Base-by-base conservation (phyloP, 495 filamentous ascomycete genomes). In the Penicillium mononematosum region DNA sequence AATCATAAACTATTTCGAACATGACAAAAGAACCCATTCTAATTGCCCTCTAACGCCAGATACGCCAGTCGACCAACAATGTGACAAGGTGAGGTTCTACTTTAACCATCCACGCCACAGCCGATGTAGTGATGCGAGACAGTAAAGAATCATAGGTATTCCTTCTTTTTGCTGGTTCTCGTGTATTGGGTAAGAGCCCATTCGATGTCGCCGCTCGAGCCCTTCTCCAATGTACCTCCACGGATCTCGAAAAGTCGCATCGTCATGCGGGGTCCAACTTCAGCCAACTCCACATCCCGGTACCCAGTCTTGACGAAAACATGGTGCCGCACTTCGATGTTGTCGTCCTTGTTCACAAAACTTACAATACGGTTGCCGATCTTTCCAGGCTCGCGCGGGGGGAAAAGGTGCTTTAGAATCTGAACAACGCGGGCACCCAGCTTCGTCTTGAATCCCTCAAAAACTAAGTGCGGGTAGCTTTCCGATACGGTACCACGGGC, bases 151-250 rank as follows among this genome's bases (percentile, higher is more conserved):
- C 73, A 96, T 55, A 96, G 82, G 69, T 95, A 94, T 61, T 93
- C 90, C 81, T 96, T 96, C 81, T 97, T 97, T 71, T 81, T 81
- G 67, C 86, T 85, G 32, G 92, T 97, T 63, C 94, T 85, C 1
- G 93, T 98, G 69, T 96, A 98, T 65, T 96, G 92, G 55, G 88
- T 94, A 59, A 98, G 75, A 50, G 89, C 85, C 94, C 94, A 98
- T 72, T 98, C 95, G 32, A 90, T 83, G 78, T 98, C 95, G n/a
- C 92, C 93, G 61, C 91, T 89, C 61, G 95, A 96, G 64, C 71
- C 74, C 59, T 93, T 95, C 67, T 97, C 94, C 45, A 96, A 76
- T 3, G 93, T 94, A n/a, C 94, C 93, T 51, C 89, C 86, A 46
- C 91, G 81, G 57, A 99, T 96, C 70, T 96, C 91, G 74, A 98